A percentile compares a stretch with the other conserved stretches of the same genome.
phyloP scores from a whole-genome alignment of 306 rosid species.

The Bauhinia variegata region DNA sequence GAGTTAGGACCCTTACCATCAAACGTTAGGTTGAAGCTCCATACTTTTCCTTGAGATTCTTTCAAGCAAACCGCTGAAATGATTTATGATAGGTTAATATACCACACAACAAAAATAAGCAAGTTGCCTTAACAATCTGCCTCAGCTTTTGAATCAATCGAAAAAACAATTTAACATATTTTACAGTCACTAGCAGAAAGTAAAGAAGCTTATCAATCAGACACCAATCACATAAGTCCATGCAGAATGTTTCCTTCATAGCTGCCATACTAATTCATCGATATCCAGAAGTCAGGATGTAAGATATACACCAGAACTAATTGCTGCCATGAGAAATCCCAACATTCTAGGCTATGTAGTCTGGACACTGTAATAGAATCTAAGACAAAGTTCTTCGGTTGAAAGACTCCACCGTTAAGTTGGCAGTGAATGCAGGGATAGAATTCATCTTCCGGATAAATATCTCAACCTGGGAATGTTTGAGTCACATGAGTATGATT shows the following conservation, averaged over 20 bases:
- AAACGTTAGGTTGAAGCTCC: slow-evolving; percentile 24
- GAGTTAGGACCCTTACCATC: slow-evolving; percentile 4
- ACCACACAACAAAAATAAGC: no score
- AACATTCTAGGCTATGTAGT: background rate
- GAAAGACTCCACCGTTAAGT: slow-evolving; percentile 89
- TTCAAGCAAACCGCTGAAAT: no score
- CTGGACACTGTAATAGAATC: slow-evolving; percentile 25
- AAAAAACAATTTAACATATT: slow-evolving; percentile 1
- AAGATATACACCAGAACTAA: slow-evolving; percentile 17
- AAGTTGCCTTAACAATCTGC: background rate
- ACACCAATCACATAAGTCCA: background rate
- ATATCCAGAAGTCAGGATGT: slow-evolving; percentile 20
- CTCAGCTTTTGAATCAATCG: background rate
- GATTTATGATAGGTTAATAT: background rate
- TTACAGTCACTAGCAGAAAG: slow-evolving; percentile 17
- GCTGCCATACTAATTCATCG: slow-evolving; percentile 18
- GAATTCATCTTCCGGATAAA: slow-evolving; percentile 86
- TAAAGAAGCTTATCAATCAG: slow-evolving; percentile 1
- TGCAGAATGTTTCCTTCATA: slow-evolving; percentile 6
- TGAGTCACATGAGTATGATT: no score
- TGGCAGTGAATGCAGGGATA: slow-evolving; percentile 86
- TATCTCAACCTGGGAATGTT: slow-evolving; percentile 72
- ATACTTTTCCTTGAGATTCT: background rate
- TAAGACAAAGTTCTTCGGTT: slow-evolving; percentile 78
- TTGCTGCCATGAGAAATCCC: slow-evolving; percentile 30